Evolutionary conservation across 768 basidiomycete species (phyloP), one percentile per base, ranked within the genome.

Genomic region (Hemileccinum impolitum): DNA sequence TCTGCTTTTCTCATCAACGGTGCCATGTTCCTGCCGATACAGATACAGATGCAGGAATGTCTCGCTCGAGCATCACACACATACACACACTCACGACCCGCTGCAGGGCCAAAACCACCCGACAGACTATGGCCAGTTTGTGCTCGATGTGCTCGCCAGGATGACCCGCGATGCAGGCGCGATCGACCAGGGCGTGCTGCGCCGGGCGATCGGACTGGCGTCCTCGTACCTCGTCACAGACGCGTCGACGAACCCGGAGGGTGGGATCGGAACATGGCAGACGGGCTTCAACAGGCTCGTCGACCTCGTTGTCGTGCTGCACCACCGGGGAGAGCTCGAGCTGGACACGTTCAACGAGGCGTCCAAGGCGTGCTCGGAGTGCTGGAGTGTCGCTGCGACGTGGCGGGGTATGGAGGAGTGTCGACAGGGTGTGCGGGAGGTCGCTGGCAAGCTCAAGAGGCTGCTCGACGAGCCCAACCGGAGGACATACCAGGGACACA

Each of bases 201-300:
- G 84, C 48, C 78, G 79, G 32, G 85, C 81, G 60, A 70, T 90
- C 40, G 75, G 75, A 14, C 79, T 90, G 34, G 78, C 89, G 13
- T 84, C 89, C 2, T 87, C 88, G n/a, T 89, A 84, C 61, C 79
- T 90, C 39, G 64, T 92, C 50, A 82, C 87, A 12, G 89, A 92
- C 67, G 75, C 77, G 1, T 82, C 80, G 48, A 88, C 68, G 54
- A 81, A 82, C 59, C 72, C 79, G 0, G 75, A 76, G 31, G 61
- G 61, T 1, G 90, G 87, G 1, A 67, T 82, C 21, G 53, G 58
- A 13, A 77, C 81, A 9, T 92, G 89, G 89, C 74, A 71, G 50
- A 69, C 71, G 6, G 89, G 89, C 3, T 79, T 92, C 59, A 75
- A 75, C 64, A 72, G 78, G 11, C 74, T 91, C 25, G 80, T 88